Base-by-base conservation (phyloP, 2,329 filamentous ascomycete species). In the Venturia aucupariae region DNA sequence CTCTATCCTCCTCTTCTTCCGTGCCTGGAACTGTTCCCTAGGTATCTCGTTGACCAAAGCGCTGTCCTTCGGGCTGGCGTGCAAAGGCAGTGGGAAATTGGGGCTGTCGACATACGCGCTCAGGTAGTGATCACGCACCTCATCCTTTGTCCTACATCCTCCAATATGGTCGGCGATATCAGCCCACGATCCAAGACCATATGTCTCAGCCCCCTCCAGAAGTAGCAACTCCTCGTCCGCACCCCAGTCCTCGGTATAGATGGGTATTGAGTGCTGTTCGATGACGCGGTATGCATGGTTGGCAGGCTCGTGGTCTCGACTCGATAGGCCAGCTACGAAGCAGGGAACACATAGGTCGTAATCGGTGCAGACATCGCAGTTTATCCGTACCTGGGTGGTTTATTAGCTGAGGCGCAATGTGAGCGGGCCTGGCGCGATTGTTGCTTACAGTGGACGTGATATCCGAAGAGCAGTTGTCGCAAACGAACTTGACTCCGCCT, bases 101-200 rank as follows among this genome's bases (percentile, higher is more conserved):
- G 86, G 80, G 62, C 91, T 95, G 65, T 96, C 82, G 68, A 99
- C 82, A 70, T 95, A 99, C 19, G 90, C 93, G 67, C 88, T 81
- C 68, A 94, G 85, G 75, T 99, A 99, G 75, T 99, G 94, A 68
- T 97, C 90, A 67, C 91, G 87, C 41, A 97, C 94, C 76, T 99
- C 94, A 70, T 97, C 93, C 74, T 96, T 97, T 68, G 88, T 87
- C 65, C 94, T 86, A 72, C 92, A 97, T 13, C 94, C 94, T 62
- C 94, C 94, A 70, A 99, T 97, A 75, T 99, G 94, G 75, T 99
- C 93, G 44, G 94, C 92, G 67, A 99, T 95, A 72, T 99, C 94
- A 46, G 92, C 91, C 93, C 94, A 99, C 27, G 93, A 97, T 3
- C 94, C 94, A 61, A 99, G 80, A 0, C 94, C 94, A 73, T 99